phyloP scores from a whole-genome alignment of 2,329 filamentous ascomycete species.

The Aspergillus persii region DNA sequence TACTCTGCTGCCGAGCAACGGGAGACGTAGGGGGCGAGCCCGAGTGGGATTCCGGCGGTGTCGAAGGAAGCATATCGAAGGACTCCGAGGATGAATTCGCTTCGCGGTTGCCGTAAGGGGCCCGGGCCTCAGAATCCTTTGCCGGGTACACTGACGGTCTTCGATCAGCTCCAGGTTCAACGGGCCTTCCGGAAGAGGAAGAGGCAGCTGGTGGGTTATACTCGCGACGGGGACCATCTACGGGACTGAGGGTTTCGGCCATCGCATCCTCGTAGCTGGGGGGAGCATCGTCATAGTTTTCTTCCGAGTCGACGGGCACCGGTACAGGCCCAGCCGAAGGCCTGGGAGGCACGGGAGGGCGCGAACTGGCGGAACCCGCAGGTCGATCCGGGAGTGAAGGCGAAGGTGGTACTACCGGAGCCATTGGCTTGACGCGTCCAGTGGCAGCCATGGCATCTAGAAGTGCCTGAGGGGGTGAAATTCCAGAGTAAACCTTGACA shows the following conservation, averaged over 20 bases:
- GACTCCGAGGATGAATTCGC: conserved; percentile 37
- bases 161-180: conserved; percentile 38
- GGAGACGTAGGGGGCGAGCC: conserved; percentile 33
- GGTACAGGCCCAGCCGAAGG: conserved; percentile 26
- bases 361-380: conserved; percentile 17
- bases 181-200: conserved; percentile 25
- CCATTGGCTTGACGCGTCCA: conserved; percentile 22
- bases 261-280: conserved; percentile 94
- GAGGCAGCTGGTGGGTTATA: conserved; percentile 45
- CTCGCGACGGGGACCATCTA: conserved; percentile 64
- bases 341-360: conserved; percentile 44
- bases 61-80: conserved; percentile 40
- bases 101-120: conserved; percentile 18
- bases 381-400: conserved; percentile 21
- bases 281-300: conserved; percentile 68
- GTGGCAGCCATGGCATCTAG: conserved; percentile 60
- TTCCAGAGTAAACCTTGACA: conserved; percentile 82
- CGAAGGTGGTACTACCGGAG: conserved; percentile 3
- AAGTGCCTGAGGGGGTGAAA: conserved; percentile 74
- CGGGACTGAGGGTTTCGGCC: conserved; percentile 71
- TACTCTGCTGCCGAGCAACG: conserved; percentile 31
- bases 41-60: conserved; percentile 34
- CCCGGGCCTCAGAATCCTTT: conserved; percentile 29
- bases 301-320: conserved; percentile 16
- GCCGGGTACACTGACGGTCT: conserved; percentile 33